Base-by-base conservation (phyloP, 2,329 filamentous ascomycete genomes). In the Diaporthe velutina region DNA sequence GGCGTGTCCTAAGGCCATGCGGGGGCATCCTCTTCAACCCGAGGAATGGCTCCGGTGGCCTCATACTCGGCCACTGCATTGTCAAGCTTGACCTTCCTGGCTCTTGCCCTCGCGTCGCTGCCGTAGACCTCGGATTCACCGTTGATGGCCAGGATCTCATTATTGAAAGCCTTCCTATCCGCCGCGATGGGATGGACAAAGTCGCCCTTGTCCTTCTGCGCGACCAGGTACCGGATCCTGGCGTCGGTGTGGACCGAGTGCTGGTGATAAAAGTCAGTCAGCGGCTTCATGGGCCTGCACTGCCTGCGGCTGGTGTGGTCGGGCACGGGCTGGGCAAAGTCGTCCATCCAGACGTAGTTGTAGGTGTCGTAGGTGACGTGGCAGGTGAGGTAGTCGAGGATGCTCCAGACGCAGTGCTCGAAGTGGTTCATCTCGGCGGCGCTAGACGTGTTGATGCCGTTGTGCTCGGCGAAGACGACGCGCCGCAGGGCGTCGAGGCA, bases 331-430 rank as follows among this genome's bases (percentile, higher is more conserved):
- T 70, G 67, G 15, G 67, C 67, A 42, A 57, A 70, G 52, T 57
- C 67, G n/a, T 57, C 67, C 67, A 57, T 70, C 67, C 67, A 70
- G 52, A 70, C 67, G n/a, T 70, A 57, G 28, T 70, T 70, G 50
- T 70, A 70, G 10, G 40, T 55, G 54, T 70, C 67, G 30, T 70
- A 70, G 19, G 67, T 70, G 38, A 70, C 67, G 40, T 70, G 67
- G 22, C 52, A 70, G n/a, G 35, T 70, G 15, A 70, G 67, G 50
- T 70, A 70, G 45, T 70, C 67, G 50, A 70, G 35, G 28, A 70
- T 57, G 50, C 50, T 55, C 67, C 67, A 70, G n/a, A 57, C 67
- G 30, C 67, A 70, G 33, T 70, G 67, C 52, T 70, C 67, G 35
- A 70, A 70, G 50, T 57, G 67, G 67, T 70, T 70, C 67, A 57